Evolutionary conservation across 441 rosid species (phyloP).

Genomic region (Sinapis alba): DNA sequence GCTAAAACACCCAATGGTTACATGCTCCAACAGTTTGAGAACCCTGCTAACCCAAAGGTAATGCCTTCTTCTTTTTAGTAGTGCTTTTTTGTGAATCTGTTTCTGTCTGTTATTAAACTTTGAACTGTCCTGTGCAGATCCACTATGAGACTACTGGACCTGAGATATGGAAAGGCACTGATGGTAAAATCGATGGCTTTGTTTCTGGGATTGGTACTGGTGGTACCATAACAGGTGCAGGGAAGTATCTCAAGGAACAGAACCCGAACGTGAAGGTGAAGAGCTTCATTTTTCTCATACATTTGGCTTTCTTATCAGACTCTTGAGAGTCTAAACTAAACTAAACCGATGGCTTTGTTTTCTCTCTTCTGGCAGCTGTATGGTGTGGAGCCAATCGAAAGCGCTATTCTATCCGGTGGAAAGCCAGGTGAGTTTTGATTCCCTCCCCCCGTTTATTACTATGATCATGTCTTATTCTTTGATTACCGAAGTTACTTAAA

Average conservation of each 20-base stretch:
- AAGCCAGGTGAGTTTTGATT: conserved; percentile 66
- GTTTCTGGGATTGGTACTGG: conserved; percentile 94
- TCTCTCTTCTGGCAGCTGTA: conserved; percentile 50
- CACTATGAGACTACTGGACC: conserved; percentile 94
- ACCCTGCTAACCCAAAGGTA: too few species aligned
- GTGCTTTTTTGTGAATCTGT: neutral
- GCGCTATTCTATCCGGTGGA: conserved; percentile 76
- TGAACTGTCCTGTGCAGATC: conserved; percentile 37
- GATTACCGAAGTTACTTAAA: conserved; percentile 9
- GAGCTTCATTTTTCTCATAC: neutral
- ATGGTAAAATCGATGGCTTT: conserved; percentile 78
- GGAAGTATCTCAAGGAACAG: conserved; percentile 81
- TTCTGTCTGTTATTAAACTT: neutral
- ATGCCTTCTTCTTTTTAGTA: neutral
- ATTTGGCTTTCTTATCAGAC: neutral
- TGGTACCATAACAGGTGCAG: conserved; percentile 85
- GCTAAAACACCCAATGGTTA: too few species aligned
- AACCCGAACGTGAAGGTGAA: conserved; percentile 70
- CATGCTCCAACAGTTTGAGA: too few species aligned
- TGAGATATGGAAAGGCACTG: conserved; percentile 85
- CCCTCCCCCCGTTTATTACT: neutral
- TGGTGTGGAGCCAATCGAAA: conserved; percentile 86
- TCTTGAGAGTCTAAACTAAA: neutral
- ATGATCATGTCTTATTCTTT: neutral
- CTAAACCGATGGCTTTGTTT: neutral